phyloP scores from a whole-genome alignment of 768 basidiomycete genomes.

The Termitomyces sp. region DNA sequence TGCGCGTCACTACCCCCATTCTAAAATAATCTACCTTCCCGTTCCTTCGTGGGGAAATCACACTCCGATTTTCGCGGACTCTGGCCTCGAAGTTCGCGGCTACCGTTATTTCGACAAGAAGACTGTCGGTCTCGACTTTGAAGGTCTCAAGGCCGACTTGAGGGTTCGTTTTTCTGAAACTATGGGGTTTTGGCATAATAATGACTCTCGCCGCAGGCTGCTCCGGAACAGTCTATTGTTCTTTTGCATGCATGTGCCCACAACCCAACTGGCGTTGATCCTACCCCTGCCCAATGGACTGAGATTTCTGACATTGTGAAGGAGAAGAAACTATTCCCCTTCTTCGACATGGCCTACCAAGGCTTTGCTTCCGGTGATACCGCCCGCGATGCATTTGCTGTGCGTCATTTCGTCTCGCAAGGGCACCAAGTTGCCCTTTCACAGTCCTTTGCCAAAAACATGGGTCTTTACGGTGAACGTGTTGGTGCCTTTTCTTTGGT shows the following conservation, averaged over 20 bases:
- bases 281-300: conserved; percentile 88
- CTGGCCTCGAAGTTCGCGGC: conserved; percentile 85
- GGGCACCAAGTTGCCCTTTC: conserved; percentile 88
- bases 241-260: conserved; percentile 96
- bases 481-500: conserved; percentile 94
- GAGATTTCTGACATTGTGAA: conserved; percentile 84
- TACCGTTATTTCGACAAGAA: conserved; percentile 95
- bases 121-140: conserved; percentile 89
- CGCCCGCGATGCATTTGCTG: conserved; percentile 86
- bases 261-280: conserved; percentile 98
- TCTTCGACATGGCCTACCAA: conserved; percentile 99
- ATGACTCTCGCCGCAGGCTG: conserved; percentile 35
- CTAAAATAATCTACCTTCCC: conserved; percentile 88
- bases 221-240: conserved; percentile 77
- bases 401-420: conserved; percentile 87
- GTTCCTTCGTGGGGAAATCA: conserved; percentile 98
- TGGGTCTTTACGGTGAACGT: conserved; percentile 98
- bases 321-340: conserved; percentile 89
- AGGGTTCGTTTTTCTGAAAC: conserved; percentile 39
- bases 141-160: conserved; percentile 83
- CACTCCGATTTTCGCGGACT: conserved; percentile 87
- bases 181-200: neutral
- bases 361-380: conserved; percentile 97
- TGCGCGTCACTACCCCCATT: conserved; percentile 79
- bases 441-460: conserved; percentile 99